Base-by-base conservation (phyloP, 257 asterid genomes). In the Plectranthus barbatus region DNA sequence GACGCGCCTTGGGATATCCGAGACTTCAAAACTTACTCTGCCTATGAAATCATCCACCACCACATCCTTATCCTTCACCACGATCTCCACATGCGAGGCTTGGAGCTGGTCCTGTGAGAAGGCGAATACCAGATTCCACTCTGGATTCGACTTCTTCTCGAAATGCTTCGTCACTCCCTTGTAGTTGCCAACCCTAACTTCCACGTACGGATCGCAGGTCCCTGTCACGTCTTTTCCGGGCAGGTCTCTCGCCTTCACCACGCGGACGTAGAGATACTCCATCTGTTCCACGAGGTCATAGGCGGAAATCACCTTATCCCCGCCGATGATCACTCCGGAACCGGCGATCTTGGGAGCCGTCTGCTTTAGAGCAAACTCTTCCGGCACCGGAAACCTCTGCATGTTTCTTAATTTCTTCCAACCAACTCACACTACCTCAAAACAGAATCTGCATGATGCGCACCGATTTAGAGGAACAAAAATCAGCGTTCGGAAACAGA, bases 211-310 rank as follows among this genome's bases (percentile, higher is more conserved):
- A 77, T 86, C 88, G 52, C 92, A 85, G 15, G 83, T 36, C 1
- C 88, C 88, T 0, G 88, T 80, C 0, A 85, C 77, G 37, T 87
- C 94, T 67, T 69, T 89, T 1, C 67, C 71, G 0, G 82, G 84
- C 1, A 89, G 73, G 1, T 89, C 91, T 46, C 68, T 75, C 0
- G 95, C 97, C 69, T 82, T 87, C 18, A 87, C 94, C 1, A 90
- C 90, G 0, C 97, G 92, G n/a, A 90, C 84, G 8, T 90, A 87
- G 0, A 81, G 65, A 23, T 90, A 87, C 9, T 87, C 87, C 96
- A 90, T 90, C 77, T 87, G 97, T 66, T 90, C 97, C 0, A 90
- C 93, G 0, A 90, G 95, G 69, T 87, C 95, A 70, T 87, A 87
- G 53, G 97, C 84, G 18, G 56, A 70, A 3, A 77, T 68, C 14